Percentiles rank a stretch among this genome's conserved stretches.
These are phyloP conservation scores for Penicillium robsamsonii DNA, from an alignment of 495 filamentous ascomycete genomes.

Conservation along the genomic window DNA sequence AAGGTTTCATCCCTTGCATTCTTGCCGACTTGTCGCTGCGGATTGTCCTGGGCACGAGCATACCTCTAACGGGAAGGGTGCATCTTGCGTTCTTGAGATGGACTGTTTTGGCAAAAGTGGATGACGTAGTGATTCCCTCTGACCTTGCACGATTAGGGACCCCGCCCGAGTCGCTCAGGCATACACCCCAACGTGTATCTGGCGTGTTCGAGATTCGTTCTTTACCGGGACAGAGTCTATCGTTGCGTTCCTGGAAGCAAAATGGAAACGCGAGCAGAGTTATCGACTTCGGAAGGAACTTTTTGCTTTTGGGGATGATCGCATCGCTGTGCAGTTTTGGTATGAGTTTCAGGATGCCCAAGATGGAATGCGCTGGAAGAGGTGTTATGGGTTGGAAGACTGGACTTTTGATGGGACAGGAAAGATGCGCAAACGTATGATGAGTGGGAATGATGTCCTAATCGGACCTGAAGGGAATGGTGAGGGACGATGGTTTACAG, in stretches of 20 bases:
- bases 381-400: conserved; percentile 87
- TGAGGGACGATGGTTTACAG: conserved; percentile 57
- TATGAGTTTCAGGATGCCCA: conserved; percentile 76
- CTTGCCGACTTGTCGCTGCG: conserved; percentile 17
- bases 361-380: conserved; percentile 75
- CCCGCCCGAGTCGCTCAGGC: conserved; percentile 62
- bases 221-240: conserved; percentile 67
- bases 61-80: background rate
- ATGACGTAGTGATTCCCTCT: conserved; percentile 22
- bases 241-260: conserved; percentile 66
- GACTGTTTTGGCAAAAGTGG: background rate
- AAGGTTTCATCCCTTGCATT: conserved; percentile 35
- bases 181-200: conserved; percentile 77
- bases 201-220: conserved; percentile 78
- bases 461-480: conserved; percentile 52
- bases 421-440: conserved; percentile 81
- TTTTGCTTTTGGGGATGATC: conserved; percentile 57
- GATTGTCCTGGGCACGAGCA: conserved; percentile 10
- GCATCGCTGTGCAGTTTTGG: conserved; percentile 88
- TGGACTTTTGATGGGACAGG: conserved; percentile 83
- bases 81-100: background rate
- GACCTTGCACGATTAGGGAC: conserved; percentile 46
- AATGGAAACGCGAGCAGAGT: conserved; percentile 72
- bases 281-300: conserved; percentile 86
- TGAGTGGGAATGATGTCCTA: conserved; percentile 86